Evolutionary conservation across 352 stramenopile genomes (phyloP).

Genomic region (Phytophthora boehmeriae): DNA sequence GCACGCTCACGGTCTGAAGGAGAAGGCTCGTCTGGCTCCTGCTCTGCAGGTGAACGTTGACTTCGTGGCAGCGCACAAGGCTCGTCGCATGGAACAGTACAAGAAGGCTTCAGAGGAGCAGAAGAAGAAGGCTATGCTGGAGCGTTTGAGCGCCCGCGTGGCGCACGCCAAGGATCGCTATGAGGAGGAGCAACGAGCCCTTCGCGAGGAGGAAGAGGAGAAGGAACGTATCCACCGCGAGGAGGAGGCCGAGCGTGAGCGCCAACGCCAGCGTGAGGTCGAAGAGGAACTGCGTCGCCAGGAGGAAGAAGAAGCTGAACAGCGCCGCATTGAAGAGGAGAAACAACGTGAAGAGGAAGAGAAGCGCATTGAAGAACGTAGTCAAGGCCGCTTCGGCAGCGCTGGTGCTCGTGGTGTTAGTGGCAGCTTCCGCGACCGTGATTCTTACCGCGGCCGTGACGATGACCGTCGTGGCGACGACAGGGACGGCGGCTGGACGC

Average conservation of each 20-base stretch:
- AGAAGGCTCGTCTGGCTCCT: slow-evolving; percentile 78
- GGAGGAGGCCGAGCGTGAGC: slow-evolving; percentile 64
- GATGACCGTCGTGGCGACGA: slow-evolving; percentile 40
- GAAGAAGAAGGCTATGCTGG: slow-evolving; percentile 86
- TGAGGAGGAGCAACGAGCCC: slow-evolving; percentile 68
- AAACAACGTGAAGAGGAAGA: slow-evolving; percentile 41
- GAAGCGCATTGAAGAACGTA: slow-evolving; percentile 40
- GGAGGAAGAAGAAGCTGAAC: slow-evolving; percentile 62
- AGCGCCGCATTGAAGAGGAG: slow-evolving; percentile 48
- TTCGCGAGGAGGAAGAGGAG: slow-evolving; percentile 72
- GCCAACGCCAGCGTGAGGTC: slow-evolving; percentile 61
- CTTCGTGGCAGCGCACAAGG: slow-evolving; percentile 83
- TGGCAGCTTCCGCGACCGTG: slow-evolving; percentile 11
- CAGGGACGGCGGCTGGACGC: slow-evolving; percentile 68
- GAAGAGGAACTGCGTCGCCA: slow-evolving; percentile 70
- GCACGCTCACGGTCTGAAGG: slow-evolving; percentile 90
- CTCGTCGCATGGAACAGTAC: slow-evolving; percentile 83
- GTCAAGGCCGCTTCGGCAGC: slow-evolving; percentile 32
- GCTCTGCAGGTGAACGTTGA: slow-evolving; percentile 74
- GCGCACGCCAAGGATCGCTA: slow-evolving; percentile 67
- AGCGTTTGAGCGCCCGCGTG: slow-evolving; percentile 68
- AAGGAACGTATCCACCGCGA: slow-evolving; percentile 59
- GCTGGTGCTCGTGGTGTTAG: slow-evolving; percentile 37
- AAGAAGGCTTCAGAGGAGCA: slow-evolving; percentile 84
- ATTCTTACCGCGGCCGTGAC: slow-evolving; percentile 23